Base-by-base conservation (phyloP, 345 rosid species). In the Mangifera indica region DNA sequence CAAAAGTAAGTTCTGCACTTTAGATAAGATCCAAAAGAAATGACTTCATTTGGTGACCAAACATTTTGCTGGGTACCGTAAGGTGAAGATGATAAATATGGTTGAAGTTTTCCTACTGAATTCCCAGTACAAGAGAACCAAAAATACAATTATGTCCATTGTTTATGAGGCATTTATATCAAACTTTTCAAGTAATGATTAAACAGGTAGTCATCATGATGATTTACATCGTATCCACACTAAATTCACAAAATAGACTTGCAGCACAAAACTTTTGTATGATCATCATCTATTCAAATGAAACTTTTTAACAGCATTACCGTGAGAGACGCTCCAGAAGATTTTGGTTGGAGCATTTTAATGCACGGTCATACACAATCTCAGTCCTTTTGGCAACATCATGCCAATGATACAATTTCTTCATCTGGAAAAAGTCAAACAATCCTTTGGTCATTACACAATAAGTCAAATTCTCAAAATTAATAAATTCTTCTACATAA, bases 361-460 rank as follows among this genome's bases (percentile, higher is more conserved):
- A 69, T 29, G 98, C 96, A 54, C 85, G 88, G 63, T 86, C 86
- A 58, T 92, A 95, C 10, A 95, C 98, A 53, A 89, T 91, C 87
- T 92, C 96, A 29, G 97, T 91, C 81, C 99, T 86, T 80, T 84
- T 86, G 56, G 99, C 97, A 61, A 92, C 98, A 83, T 95, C 99
- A 59, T 86, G 95, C 99, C 98, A 95, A 81, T 87, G 85, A 65
- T 95, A 95, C 51, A 95, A 96, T 74, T 84, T 85, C 84, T 82
- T 92, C 93, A 92, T 86, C 91, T 87, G 52, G 56, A 40, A 74
- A 34, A 32, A 53, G 65, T 34, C 9, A 70, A 63, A 60, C 15
- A 70, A 14, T 62, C 8, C 51, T 60, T 64, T 20, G 25, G 61
- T 45, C 34, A 69, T 42, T 29, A 37, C 21, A 55, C 25, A 66